Evolutionary conservation across 1,139 yeast genomes (phyloP), one percentile per base, ranked within the genome.

Genomic region (Magnusiomyces suaveolens): DNA sequence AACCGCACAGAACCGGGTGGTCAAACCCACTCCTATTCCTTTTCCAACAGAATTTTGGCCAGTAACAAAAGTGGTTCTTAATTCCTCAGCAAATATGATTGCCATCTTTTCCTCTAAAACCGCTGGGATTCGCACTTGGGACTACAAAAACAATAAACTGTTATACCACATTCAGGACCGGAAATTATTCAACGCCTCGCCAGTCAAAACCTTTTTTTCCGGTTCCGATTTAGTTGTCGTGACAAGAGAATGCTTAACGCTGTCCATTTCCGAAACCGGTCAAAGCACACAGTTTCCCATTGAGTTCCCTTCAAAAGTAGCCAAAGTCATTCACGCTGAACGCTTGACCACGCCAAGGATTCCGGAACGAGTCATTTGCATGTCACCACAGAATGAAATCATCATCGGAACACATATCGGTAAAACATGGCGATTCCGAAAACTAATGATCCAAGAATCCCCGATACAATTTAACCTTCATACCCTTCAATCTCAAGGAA

Each of bases 281-380:
- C 51, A 49, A 25, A 52, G 48, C 20, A 52, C 55, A 21, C 52
- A 33, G 20, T 43, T 46, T 32, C 43, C 53, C 29, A 39, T 56
- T 20, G 57, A 54, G 18, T 56, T 56, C 44, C 36, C 53, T 4
- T 54, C 51, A 29, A 48, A 56, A 2, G 55, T 57, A 26, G 53
- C 38, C 6, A 66, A 69, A 23, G 63, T 84, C 16, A 70, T 73
- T 1, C 73, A 82, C 1, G 82, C 84, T 50, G 77, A 76, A 48
- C 77, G 78, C 56, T 67, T 87, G 10, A 66, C 76, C 4, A 83
- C 95, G 0, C 90, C 95, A 2, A 75, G 94, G 64, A 82, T 86
- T 33, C 83, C 81, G 62, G 94, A 86, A 65, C 74, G 92, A 59
- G 72, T 87, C 39, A 79, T 87, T 1, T 79, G 83, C 56, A 76